Base-by-base conservation (phyloP, 2,329 filamentous ascomycete species). In the Penicillium sp. region DNA sequence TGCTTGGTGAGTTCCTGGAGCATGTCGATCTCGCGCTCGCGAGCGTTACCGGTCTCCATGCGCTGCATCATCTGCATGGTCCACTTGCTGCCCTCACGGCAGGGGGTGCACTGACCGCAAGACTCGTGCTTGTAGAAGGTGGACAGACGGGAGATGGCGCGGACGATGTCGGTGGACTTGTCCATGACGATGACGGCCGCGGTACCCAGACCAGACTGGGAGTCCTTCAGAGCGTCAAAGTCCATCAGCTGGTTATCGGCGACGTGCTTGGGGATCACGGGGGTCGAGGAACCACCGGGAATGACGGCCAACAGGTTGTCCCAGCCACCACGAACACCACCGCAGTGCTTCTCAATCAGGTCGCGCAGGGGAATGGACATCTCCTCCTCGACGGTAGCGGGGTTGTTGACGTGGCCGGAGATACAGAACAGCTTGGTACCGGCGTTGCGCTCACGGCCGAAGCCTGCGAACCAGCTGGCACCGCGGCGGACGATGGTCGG, bases 181-280 rank as follows among this genome's bases (percentile, higher is more conserved):
- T 99, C 95, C 91, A 99, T 96, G 77, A 99, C 95, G 73, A 99
- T 96, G 68, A 99, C 94, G 59, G 95, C 95, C 4, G 95, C 95
- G 6, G 95, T 99, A 69, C 95, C 95, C 14, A 99, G 89, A 86
- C 95, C 95, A 62, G 92, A 96, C 81, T 98, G 95, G 69, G 89
- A 93, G 79, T 99, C 95, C 86, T 99, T 99, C 69, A 99, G 87
- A 10, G 91, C 93, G 76, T 99, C 95, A 74, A 98, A 99, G 81
- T 99, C 95, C 95, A 99, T 99, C 57, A 99, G 81, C 78, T 98
- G 94, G 71, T 96, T 89, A 77, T 97, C 93, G 77, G 95, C 98
- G 67, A 96, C 81, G 65, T 79, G 79, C 84, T 94, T 96, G 68
- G 95, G 95, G 53, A 99, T 85, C 68, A 99, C 94, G 7, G 95